Evolutionary conservation across 108 stramenopile genomes (phyloP).

Genomic region (Pseudonitzschia pungens): DNA sequence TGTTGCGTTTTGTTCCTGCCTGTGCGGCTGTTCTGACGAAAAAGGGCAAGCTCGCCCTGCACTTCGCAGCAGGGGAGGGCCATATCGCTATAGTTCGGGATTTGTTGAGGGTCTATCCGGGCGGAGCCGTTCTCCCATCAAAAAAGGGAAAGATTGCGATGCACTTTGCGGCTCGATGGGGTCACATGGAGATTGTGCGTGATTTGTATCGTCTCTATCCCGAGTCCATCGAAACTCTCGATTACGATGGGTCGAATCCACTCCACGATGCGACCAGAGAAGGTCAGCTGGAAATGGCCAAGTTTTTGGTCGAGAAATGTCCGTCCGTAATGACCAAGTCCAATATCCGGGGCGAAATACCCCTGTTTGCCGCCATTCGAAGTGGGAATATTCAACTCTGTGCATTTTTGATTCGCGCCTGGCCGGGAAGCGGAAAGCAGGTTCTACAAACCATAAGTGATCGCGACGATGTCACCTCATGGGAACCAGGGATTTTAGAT

Average conservation of each 20-base stretch:
- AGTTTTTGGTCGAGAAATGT: constrained; percentile 34
- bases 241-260: constrained; percentile 54
- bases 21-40: constrained; percentile 43
- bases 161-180: constrained; percentile 61
- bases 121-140: constrained; percentile 33
- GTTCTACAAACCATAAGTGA: constrained; percentile 30
- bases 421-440: constrained; percentile 43
- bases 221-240: constrained; percentile 24
- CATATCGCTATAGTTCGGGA: constrained; percentile 37
- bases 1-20: constrained; percentile 28
- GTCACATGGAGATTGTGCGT: constrained; percentile 42
- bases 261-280: constrained; percentile 55
- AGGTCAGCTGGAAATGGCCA: constrained; percentile 46
- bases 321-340: constrained; percentile 32
- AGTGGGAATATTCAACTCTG: constrained; percentile 42
- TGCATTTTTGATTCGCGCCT: constrained; percentile 32
- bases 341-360: constrained; percentile 50
- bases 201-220: constrained; percentile 33
- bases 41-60: constrained; percentile 53
- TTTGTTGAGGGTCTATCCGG: constrained; percentile 41
- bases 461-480: constrained; percentile 29
- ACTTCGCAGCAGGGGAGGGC: constrained; percentile 57
- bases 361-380: constrained; percentile 52
- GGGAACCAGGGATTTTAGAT: constrained; percentile 40
- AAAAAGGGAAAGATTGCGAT: constrained; percentile 56